Percentiles rank a stretch among this genome's conserved stretches.
Evolutionary conservation across 2,329 filamentous ascomycete genomes (phyloP).

Genomic region (Curvularia hawaiiensis): DNA sequence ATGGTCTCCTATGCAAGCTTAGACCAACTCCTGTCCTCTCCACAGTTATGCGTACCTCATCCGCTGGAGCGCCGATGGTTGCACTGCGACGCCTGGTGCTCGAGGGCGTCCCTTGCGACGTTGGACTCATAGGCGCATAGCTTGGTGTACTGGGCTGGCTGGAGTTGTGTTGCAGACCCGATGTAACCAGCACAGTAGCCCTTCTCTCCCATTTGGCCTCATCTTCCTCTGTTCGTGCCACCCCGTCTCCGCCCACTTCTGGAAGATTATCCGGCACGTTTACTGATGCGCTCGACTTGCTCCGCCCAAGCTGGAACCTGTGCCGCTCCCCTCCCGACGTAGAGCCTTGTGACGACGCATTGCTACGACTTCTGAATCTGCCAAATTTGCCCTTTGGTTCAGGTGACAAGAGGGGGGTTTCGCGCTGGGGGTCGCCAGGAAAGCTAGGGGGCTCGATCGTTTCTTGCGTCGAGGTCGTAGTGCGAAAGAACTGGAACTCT

Average conservation of each 20-base stretch:
- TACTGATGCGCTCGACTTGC: slow-evolving; percentile 65
- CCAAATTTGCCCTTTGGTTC: slow-evolving; percentile 34
- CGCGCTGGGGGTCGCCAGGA: slow-evolving; percentile 48
- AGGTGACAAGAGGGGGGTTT: slow-evolving; percentile 36
- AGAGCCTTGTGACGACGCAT: slow-evolving; percentile 32
- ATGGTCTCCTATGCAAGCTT: slow-evolving; percentile 63
- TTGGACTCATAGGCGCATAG: slow-evolving; percentile 27
- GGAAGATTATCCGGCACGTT: slow-evolving; percentile 82
- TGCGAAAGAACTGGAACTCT: slow-evolving; percentile 82
- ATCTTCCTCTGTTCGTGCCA: slow-evolving; percentile 51
- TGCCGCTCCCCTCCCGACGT: slow-evolving; percentile 41
- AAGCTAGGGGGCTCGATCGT: slow-evolving; percentile 72
- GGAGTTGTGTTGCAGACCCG: slow-evolving; percentile 49
- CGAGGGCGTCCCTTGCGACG: slow-evolving; percentile 15
- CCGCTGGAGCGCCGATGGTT: slow-evolving; percentile 45
- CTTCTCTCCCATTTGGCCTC: slow-evolving; percentile 85
- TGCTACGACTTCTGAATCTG: slow-evolving; percentile 43
- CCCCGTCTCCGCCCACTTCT: slow-evolving; percentile 63
- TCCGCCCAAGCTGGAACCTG: slow-evolving; percentile 67
- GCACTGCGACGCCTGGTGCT: slow-evolving; percentile 38
- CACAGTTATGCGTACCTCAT: slow-evolving; percentile 44
- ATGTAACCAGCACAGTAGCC: slow-evolving; percentile 82
- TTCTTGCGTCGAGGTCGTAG: slow-evolving; percentile 81
- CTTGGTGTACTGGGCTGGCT: slow-evolving; percentile 40
- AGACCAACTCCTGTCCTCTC: slow-evolving; percentile 16